Base-by-base conservation (phyloP, 2,329 filamentous ascomycete genomes). In the Aspergillus sergii region DNA sequence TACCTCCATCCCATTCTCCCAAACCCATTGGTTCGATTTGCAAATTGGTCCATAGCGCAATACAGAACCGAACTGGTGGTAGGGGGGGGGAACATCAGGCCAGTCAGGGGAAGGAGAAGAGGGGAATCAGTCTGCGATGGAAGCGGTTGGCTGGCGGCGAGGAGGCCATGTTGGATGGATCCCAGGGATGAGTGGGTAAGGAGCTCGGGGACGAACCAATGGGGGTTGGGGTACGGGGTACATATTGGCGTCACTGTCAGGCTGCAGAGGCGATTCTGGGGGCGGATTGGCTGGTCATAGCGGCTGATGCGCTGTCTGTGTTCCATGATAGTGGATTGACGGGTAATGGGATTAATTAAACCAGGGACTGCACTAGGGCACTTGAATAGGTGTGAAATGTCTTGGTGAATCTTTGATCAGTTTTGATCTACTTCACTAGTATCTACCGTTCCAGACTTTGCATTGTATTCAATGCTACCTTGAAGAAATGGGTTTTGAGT, bases 151-250 rank as follows among this genome's bases (percentile, higher is more conserved):
- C 63, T 68, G 67, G 67, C 61, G 59, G 61, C 54, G 62, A 65
- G 32, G 34, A 65, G 64, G 68, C 69, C 69, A 71, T 68, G 69
- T 71, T 69, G 69, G 60, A 59, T 55, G 61, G 58, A 60, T 54
- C 21, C 39, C 39, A 45, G 36, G 48, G 53, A 30, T 51, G 30
- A 48, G 58, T 54, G 58, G 19, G 51, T 54, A 14, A 54, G 32
- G 30, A 26, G 14, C 12, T 19, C 6, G 21, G 7, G 21, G 26
- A 30, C 53, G 45, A 50, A 28, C 63, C 63, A 67, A 66, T 67
- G 30, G 51, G 54, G 54, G 32, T 19, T 43, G 30, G 10, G 16
- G 45, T 43, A 23, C 28, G 36, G 50, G 34, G 34, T 32, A 3
- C 43, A 56, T 39, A 41, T 28, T 32, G 59, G 50, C 39, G 58